Evolutionary conservation across 176 grass and related monocot species (phyloP).

Genomic region (Cocos nucifera): DNA sequence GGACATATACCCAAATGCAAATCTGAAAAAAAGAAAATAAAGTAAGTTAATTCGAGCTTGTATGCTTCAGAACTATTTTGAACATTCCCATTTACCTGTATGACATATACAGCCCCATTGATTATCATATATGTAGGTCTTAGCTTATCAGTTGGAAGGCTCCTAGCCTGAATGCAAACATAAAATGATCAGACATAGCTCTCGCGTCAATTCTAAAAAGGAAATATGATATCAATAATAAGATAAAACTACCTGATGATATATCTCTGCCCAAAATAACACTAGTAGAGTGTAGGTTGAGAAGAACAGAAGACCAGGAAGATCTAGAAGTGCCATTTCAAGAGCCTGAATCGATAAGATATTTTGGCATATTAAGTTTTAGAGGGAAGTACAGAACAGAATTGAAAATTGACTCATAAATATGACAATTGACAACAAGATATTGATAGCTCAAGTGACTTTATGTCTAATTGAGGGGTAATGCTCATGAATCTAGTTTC

Average conservation of each 20-base stretch:
- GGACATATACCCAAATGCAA: slow-evolving; percentile 3
- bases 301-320: slow-evolving; percentile 91
- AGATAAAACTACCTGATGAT: slow-evolving; percentile 45
- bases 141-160: slow-evolving; percentile 1
- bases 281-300: slow-evolving; percentile 74
- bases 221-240: slow-evolving; percentile 1
- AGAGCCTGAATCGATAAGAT: slow-evolving; percentile 43
- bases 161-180: slow-evolving; percentile 1
- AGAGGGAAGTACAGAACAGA: too few relatives aligned
- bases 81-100: slow-evolving; percentile 3
- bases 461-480: too few relatives aligned
- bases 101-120: slow-evolving; percentile 7
- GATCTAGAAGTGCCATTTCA: slow-evolving; percentile 81
- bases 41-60: neutral
- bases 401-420: too few relatives aligned
- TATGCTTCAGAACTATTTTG: neutral
- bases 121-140: neutral
- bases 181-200: neutral
- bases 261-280: slow-evolving; percentile 94
- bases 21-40: neutral
- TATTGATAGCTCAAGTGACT: too few relatives aligned
- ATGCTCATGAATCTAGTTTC: too few relatives aligned
- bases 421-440: too few relatives aligned
- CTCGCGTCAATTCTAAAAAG: neutral
- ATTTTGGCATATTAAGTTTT: too few relatives aligned